Evolutionary conservation across 805 yeast genomes (phyloP).

Genomic region (Sungouiella thailandica): DNA sequence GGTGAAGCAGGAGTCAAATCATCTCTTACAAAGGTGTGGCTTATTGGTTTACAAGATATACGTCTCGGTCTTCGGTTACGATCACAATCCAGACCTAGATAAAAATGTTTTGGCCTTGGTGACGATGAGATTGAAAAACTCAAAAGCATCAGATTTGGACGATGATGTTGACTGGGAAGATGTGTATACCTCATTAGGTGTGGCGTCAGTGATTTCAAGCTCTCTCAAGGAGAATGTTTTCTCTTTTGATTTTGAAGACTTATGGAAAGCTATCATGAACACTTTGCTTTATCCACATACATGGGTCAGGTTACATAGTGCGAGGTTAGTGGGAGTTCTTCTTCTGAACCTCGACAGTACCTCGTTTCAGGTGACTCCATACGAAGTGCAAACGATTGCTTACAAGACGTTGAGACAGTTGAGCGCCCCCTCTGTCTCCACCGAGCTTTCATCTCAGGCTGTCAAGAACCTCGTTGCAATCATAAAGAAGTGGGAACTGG

Average conservation of each 20-base stretch:
- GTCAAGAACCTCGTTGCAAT: slow-evolving; percentile 63
- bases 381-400: slow-evolving; percentile 62
- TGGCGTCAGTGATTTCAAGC: slow-evolving; percentile 41
- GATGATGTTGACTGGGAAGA: slow-evolving; percentile 66
- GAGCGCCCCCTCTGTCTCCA: slow-evolving; percentile 70
- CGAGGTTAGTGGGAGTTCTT: slow-evolving; percentile 53
- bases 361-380: slow-evolving; percentile 30
- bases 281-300: slow-evolving; percentile 79
- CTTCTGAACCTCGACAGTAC: slow-evolving; percentile 37
- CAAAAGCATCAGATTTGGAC: slow-evolving; percentile 32
- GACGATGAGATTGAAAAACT: slow-evolving; percentile 19
- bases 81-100: slow-evolving; percentile 35
- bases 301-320: slow-evolving; percentile 75
- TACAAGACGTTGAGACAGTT: slow-evolving; percentile 70
- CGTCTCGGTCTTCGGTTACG: slow-evolving; percentile 43
- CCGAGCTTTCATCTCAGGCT: slow-evolving; percentile 56
- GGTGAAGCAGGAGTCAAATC: slow-evolving; percentile 53
- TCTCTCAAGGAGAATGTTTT: slow-evolving; percentile 30
- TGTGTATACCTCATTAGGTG: slow-evolving; percentile 60
- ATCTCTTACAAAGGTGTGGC: slow-evolving; percentile 65
- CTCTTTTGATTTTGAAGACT: slow-evolving; percentile 20
- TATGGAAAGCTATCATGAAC: slow-evolving; percentile 52
- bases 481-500: slow-evolving; percentile 55
- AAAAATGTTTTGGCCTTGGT: slow-evolving; percentile 24
- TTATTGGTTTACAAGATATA: slow-evolving; percentile 64